Base-by-base conservation (phyloP, 2,329 filamentous ascomycete genomes). In the Arachnopeziza araneosa region DNA sequence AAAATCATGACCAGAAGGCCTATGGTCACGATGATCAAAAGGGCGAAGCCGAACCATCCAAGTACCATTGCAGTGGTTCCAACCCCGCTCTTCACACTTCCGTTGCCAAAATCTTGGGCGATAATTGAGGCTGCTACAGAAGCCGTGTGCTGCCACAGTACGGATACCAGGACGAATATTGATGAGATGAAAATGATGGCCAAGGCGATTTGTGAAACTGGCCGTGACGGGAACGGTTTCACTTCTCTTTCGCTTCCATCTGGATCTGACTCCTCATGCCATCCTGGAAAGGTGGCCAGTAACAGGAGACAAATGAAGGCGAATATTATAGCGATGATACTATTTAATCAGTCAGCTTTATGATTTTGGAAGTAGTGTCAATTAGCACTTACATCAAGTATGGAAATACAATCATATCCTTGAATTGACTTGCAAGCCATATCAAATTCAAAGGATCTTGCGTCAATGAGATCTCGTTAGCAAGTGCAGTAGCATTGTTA, bases 321-420 rank as follows among this genome's bases (percentile, higher is more conserved):
- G 71, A 99, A 92, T 74, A 99, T 90, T 72, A 98, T 93, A 72
- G 95, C 95, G 71, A 99, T 93, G 79, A 99, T 99, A 65, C 91
- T 95, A 67, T 26, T 10, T 7, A 51, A 17, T n/a, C 9, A n/a
- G 24, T 30, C 9, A 57, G n/a, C 21, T 22, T 1, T 30, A 36
- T 52, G 8, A 21, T 24, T 48, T 58, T 54, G 24, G 22, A 58
- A 49, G 1, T 23, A 21, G n/a, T 10, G 19, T 21, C 6, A 1
- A 44, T 14, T 5, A 24, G 1, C 19, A 79, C 90, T 80, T 75
- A 95, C 89, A 99, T 88, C 22, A 99, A 79, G 72, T 98, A 99
- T 10, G 95, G 95, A 74, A 99, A 99, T 52, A 99, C 93, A 73
- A 99, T 95, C 77, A 93, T 93, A 75, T 98, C 92, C 76, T 98